phyloP scores from a whole-genome alignment of 768 basidiomycete species.

The Paxillus involutus region DNA sequence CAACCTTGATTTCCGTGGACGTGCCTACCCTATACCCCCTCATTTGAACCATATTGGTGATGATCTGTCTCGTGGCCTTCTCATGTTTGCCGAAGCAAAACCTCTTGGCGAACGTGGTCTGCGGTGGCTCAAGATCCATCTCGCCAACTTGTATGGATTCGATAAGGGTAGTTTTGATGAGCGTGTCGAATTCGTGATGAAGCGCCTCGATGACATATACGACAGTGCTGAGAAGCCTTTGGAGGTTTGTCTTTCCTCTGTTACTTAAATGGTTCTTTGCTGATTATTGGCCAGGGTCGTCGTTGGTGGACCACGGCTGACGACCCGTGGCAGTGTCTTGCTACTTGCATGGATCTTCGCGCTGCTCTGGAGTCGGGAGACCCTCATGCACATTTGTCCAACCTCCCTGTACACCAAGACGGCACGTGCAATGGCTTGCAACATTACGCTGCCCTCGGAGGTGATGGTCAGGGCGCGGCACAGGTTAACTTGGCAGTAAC shows the following conservation, averaged over 20 bases:
- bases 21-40: slow-evolving; percentile 95
- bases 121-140: slow-evolving; percentile 93
- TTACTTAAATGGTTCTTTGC: not conserved
- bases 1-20: slow-evolving; percentile 96
- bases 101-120: slow-evolving; percentile 83
- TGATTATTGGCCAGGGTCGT: slow-evolving; percentile 46
- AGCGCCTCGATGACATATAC: slow-evolving; percentile 72
- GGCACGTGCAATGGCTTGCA: slow-evolving; percentile 98
- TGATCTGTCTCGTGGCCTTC: slow-evolving; percentile 84
- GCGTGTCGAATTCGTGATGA: slow-evolving; percentile 75
- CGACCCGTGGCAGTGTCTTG: slow-evolving; percentile 97
- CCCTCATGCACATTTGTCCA: slow-evolving; percentile 55
- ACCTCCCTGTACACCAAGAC: slow-evolving; percentile 94
- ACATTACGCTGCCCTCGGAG: slow-evolving; percentile 97
- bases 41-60: slow-evolving; percentile 96
- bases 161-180: slow-evolving; percentile 96
- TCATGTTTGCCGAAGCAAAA: slow-evolving; percentile 78
- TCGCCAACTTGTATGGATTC: slow-evolving; percentile 89
- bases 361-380: slow-evolving; percentile 73
- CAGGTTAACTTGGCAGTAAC: slow-evolving; percentile 90
- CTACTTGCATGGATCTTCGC: slow-evolving; percentile 87
- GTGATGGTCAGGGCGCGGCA: slow-evolving; percentile 81
- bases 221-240: slow-evolving; percentile 84
- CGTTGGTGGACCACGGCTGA: slow-evolving; percentile 92
- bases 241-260: slow-evolving; percentile 44